Evolutionary conservation across 2,329 filamentous ascomycete genomes (phyloP).

Genomic region (Exophiala xenobiotica): DNA sequence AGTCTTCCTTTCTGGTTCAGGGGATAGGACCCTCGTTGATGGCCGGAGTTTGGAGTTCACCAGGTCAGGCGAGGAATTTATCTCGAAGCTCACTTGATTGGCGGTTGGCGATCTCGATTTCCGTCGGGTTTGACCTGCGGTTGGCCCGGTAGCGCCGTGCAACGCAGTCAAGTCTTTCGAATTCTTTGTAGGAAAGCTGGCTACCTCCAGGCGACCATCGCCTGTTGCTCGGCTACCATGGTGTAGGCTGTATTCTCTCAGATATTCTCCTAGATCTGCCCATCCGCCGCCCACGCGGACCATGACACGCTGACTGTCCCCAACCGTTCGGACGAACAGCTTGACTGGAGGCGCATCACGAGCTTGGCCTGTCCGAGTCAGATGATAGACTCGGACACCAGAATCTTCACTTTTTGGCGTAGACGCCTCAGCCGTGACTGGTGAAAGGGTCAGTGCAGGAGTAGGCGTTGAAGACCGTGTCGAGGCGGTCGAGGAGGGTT

Average conservation of each 20-base stretch:
- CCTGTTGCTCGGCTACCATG: conserved; percentile 67
- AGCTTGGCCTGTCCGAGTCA: conserved; percentile 72
- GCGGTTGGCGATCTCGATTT: conserved; percentile 17
- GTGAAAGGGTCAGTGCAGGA: conserved; percentile 68
- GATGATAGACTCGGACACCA: conserved; percentile 88
- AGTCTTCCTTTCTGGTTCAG: conserved; percentile 8
- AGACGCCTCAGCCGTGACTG: conserved; percentile 44
- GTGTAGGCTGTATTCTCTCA: conserved; percentile 89
- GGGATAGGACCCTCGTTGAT: conserved; percentile 7
- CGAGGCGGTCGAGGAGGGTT: conserved; percentile 36
- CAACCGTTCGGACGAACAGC: conserved; percentile 88
- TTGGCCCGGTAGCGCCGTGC: background rate
- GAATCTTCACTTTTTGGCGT: conserved; percentile 54
- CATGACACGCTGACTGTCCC: conserved; percentile 94
- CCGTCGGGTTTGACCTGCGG: conserved; percentile 5
- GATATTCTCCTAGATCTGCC: conserved; percentile 92
- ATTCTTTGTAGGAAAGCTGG: conserved; percentile 44
- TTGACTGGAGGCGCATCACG: conserved; percentile 69
- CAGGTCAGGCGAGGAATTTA: conserved; percentile 3
- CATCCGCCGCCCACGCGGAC: conserved; percentile 97
- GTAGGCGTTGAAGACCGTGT: conserved; percentile 58
- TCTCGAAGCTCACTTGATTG: conserved; percentile 12
- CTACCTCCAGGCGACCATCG: conserved; percentile 57
- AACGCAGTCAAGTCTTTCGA: conserved; percentile 8
- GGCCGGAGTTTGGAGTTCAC: conserved; percentile 9